Percentiles rank a stretch among this genome's conserved stretches.
These are phyloP conservation scores for Pythium chondricola DNA, from an alignment of 352 stramenopile species.

Conservation along the genomic window DNA sequence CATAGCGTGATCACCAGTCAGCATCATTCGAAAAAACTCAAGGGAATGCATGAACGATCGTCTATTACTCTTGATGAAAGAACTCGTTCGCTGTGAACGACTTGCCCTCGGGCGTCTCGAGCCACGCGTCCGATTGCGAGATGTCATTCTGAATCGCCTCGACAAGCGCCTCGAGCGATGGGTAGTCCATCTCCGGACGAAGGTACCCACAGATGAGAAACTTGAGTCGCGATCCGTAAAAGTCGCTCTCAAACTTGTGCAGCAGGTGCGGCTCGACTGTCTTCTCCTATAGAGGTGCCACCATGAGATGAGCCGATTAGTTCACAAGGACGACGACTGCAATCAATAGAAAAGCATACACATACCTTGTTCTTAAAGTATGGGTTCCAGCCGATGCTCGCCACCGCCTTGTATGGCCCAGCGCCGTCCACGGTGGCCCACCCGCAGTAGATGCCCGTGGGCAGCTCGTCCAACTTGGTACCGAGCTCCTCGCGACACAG, in stretches of 20 bases:
- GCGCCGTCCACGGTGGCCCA: slow-evolving; percentile 87
- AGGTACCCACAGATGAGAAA: slow-evolving; percentile 91
- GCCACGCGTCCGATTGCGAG: slow-evolving; percentile 54
- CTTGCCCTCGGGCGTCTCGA: slow-evolving; percentile 51
- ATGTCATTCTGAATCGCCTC: slow-evolving; percentile 89
- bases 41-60: no score
- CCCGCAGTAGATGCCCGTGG: slow-evolving; percentile 92
- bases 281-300: slow-evolving; percentile 70
- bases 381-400: slow-evolving; percentile 96
- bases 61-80: no score
- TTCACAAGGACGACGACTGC: not conserved
- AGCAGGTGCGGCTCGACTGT: slow-evolving; percentile 96
- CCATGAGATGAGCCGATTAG: not conserved
- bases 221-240: slow-evolving; percentile 93
- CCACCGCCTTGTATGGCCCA: slow-evolving; percentile 90
- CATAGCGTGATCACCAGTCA: not conserved
- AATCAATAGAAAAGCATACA: not conserved
- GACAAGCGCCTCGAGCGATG: slow-evolving; percentile 90
- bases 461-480: slow-evolving; percentile 63
- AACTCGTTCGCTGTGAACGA: slow-evolving; percentile 29
- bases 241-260: slow-evolving; percentile 90
- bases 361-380: slow-evolving; percentile 91
- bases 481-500: slow-evolving; percentile 85
- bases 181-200: slow-evolving; percentile 92
- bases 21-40: not conserved